Percentiles rank a stretch among this genome's conserved stretches.
Evolutionary conservation across 192 early-diverging fungal genomes (phyloP).

Genomic region (Coemansia sp.): DNA sequence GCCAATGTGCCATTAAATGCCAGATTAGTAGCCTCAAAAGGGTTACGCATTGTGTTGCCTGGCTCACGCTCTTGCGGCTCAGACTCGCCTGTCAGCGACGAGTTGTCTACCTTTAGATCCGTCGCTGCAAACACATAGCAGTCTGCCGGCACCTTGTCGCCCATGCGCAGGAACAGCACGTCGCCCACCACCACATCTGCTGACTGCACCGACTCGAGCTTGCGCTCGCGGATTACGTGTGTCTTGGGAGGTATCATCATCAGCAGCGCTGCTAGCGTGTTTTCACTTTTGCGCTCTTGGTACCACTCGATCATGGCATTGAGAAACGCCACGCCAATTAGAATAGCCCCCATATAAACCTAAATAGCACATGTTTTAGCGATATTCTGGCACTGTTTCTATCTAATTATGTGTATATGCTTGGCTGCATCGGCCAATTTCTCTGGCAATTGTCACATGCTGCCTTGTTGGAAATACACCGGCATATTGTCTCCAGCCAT

Average conservation of each 20-base stretch:
- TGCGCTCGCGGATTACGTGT: conserved; percentile 75
- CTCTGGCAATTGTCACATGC: not conserved
- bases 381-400: not conserved
- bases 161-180: conserved; percentile 83
- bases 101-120: conserved; percentile 97
- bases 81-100: conserved; percentile 91
- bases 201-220: conserved; percentile 66
- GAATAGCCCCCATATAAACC: conserved; percentile 87
- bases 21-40: conserved; percentile 90
- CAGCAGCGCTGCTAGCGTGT: conserved; percentile 87
- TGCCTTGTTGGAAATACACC: not conserved
- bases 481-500: not conserved
- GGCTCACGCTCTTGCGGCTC: conserved; percentile 83
- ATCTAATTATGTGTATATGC: not conserved
- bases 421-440: conserved; percentile 1
- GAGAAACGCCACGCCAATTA: conserved; percentile 82
- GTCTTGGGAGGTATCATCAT: conserved; percentile 87
- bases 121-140: conserved; percentile 71
- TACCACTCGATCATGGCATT: conserved; percentile 93
- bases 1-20: conserved; percentile 87
- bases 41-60: conserved; percentile 70
- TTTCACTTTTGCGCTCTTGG: conserved; percentile 86
- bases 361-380: conserved; percentile 21
- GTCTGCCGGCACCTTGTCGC: conserved; percentile 96
- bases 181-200: conserved; percentile 81